A percentile compares a stretch with the other conserved stretches of the same genome.
These are phyloP conservation scores for Hypoxylon fuscum DNA, from an alignment of 495 filamentous ascomycete species.

Conservation along the genomic window DNA sequence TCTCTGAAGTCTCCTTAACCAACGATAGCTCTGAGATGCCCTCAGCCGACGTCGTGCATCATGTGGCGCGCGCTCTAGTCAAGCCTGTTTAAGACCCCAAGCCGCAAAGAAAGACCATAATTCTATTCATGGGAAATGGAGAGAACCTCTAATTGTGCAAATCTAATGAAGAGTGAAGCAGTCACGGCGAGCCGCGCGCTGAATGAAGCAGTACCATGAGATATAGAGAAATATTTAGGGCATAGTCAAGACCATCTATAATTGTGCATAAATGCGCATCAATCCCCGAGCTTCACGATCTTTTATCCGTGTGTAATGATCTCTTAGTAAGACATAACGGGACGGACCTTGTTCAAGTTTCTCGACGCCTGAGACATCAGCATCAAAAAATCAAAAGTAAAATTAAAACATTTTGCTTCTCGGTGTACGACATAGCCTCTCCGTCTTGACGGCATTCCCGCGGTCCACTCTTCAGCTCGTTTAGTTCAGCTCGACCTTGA, in stretches of 20 bases:
- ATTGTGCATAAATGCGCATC: conserved; percentile 21
- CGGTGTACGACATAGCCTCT: conserved; percentile 23
- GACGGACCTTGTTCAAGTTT: conserved; percentile 19
- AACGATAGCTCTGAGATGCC: conserved; percentile 28
- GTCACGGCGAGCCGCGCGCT: conserved; percentile 38
- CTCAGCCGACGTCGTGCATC: conserved; percentile 33
- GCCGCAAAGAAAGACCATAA: conserved; percentile 20
- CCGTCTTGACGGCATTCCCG: conserved; percentile 27
- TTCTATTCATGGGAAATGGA: conserved; percentile 28
- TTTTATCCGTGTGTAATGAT: conserved; percentile 10
- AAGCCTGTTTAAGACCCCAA: conserved; percentile 27
- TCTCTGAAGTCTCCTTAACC: conserved; percentile 16
- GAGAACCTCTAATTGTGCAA: conserved; percentile 27
- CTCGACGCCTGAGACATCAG: conserved; percentile 26
- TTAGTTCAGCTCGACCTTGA: conserved; percentile 33
- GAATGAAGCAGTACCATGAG: conserved; percentile 33
- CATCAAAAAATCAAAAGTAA: conserved; percentile 11
- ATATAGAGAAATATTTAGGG: conserved; percentile 1
- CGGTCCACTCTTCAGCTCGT: conserved; percentile 36
- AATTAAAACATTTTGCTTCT: conserved; percentile 4
- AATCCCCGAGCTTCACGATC: conserved; percentile 23
- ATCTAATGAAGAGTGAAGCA: conserved; percentile 27
- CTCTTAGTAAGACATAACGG: conserved; percentile 32
- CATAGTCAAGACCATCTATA: conserved; percentile 1
- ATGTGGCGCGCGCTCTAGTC: conserved; percentile 39